Evolutionary conservation across 192 early-diverging fungal species (phyloP).

Genomic region (Mortierella antarctica): DNA sequence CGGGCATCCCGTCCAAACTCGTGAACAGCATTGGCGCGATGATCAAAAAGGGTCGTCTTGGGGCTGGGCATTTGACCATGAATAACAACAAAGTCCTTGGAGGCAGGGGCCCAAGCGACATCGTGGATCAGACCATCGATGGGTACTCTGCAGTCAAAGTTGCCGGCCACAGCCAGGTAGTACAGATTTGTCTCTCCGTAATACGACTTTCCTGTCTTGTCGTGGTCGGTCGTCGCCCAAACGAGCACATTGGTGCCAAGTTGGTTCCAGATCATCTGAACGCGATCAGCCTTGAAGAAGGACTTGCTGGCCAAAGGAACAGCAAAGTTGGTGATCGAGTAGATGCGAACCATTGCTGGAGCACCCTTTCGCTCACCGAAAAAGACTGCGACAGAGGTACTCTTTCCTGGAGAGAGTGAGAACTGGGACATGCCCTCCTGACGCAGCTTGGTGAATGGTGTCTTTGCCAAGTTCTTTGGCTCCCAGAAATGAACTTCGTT

Average conservation of each 20-base stretch:
- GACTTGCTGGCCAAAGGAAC: constrained; percentile 85
- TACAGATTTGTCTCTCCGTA: constrained; percentile 97
- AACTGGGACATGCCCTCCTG: constrained; percentile 86
- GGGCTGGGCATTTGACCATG: constrained; percentile 84
- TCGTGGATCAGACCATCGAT: constrained; percentile 95
- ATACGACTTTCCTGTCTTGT: constrained; percentile 94
- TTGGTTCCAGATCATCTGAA: constrained; percentile 94
- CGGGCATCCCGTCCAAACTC: constrained; percentile 90
- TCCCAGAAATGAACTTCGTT: constrained; percentile 92
- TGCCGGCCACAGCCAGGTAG: constrained; percentile 89
- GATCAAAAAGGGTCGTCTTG: constrained; percentile 93
- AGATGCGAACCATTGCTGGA: constrained; percentile 91
- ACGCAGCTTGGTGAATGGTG: constrained; percentile 66
- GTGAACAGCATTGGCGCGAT: constrained; percentile 83
- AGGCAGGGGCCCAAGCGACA: constrained; percentile 93
- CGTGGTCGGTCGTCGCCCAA: constrained; percentile 94
- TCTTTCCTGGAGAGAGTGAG: constrained; percentile 89
- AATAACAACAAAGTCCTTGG: constrained; percentile 97
- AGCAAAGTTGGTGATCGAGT: constrained; percentile 79
- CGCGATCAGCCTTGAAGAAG: constrained; percentile 95
- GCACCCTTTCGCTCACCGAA: constrained; percentile 85
- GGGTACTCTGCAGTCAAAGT: constrained; percentile 91
- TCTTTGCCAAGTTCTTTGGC: constrained; percentile 68
- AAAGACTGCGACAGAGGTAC: constrained; percentile 88
- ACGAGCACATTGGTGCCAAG: constrained; percentile 89